Evolutionary conservation across 345 rosid genomes (phyloP).

Genomic region (Raphanus raphanistrum): DNA sequence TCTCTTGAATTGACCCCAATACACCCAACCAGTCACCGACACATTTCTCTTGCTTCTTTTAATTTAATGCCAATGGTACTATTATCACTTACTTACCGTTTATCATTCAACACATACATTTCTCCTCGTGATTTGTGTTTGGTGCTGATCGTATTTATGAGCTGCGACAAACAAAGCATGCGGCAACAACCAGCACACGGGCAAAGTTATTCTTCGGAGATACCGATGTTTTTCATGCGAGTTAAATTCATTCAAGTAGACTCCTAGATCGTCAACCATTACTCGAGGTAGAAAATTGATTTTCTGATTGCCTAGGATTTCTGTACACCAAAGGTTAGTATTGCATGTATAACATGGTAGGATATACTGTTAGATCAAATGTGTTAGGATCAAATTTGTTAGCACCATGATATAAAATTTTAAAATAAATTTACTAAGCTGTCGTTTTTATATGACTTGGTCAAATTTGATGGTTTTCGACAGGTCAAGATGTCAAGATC

Average conservation of each 20-base stretch:
- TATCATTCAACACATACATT: slow-evolving; percentile 1
- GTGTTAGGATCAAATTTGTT: neutral
- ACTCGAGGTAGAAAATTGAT: neutral
- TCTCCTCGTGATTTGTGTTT: slow-evolving; percentile 2
- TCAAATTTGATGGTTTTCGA: neutral
- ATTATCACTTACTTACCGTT: neutral
- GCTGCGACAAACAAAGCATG: slow-evolving; percentile 14
- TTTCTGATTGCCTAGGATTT: neutral
- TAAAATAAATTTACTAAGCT: neutral
- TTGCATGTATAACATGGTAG: neutral
- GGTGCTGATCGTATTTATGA: neutral
- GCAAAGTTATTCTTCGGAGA: slow-evolving; percentile 9
- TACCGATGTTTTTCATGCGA: slow-evolving; percentile 1
- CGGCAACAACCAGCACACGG: slow-evolving; percentile 8
- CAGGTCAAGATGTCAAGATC: neutral
- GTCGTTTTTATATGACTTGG: neutral
- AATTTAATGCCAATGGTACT: slow-evolving; percentile 10
- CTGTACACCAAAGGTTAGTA: neutral
- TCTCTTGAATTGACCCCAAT: slow-evolving; percentile 3
- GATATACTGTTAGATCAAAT: neutral
- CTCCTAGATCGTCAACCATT: neutral
- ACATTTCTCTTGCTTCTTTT: slow-evolving; percentile 19
- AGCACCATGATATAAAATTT: neutral
- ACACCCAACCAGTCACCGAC: slow-evolving; percentile 35
- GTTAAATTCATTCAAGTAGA: neutral